Percentiles rank a stretch among this genome's conserved stretches.
These are phyloP conservation scores for Amauroascus verrucosus DNA, from an alignment of 2,329 filamentous ascomycete genomes.

Conservation along the genomic window DNA sequence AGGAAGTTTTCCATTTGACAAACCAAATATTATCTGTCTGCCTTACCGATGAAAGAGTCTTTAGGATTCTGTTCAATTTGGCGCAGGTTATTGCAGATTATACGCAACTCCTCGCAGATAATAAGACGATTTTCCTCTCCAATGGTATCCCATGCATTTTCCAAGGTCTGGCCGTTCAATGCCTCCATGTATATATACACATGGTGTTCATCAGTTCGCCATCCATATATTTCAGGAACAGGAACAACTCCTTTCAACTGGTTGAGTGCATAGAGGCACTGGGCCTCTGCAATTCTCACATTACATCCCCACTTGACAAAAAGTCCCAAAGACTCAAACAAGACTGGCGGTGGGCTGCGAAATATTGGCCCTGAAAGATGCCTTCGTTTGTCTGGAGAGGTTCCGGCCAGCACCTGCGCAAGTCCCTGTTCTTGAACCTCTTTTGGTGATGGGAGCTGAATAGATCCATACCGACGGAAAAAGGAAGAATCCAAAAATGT, in stretches of 20 bases:
- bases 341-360: constrained; percentile 16
- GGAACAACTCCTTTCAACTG: constrained; percentile 21
- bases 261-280: constrained; percentile 24
- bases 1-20: neutral
- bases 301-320: constrained; percentile 28
- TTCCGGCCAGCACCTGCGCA: neutral
- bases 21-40: neutral
- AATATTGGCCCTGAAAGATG: neutral
- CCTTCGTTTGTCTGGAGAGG: neutral
- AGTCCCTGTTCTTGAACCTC: neutral
- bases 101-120: constrained; percentile 18
- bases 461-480: neutral
- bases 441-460: neutral
- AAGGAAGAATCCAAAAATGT: constrained; percentile 2
- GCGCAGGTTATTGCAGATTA: constrained; percentile 19
- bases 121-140: constrained; percentile 11
- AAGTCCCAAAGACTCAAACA: constrained; percentile 24
- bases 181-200: constrained; percentile 29
- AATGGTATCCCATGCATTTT: constrained; percentile 22
- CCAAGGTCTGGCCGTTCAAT: constrained; percentile 23
- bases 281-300: constrained; percentile 23
- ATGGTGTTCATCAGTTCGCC: constrained; percentile 21
- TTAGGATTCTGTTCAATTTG: constrained; percentile 21
- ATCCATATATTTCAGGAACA: constrained; percentile 32
- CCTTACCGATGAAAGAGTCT: constrained; percentile 23